Evolutionary conservation across 2,329 filamentous ascomycete species (phyloP), one percentile per base, ranked within the genome.

Genomic region (Zymoseptoria ardabiliae): DNA sequence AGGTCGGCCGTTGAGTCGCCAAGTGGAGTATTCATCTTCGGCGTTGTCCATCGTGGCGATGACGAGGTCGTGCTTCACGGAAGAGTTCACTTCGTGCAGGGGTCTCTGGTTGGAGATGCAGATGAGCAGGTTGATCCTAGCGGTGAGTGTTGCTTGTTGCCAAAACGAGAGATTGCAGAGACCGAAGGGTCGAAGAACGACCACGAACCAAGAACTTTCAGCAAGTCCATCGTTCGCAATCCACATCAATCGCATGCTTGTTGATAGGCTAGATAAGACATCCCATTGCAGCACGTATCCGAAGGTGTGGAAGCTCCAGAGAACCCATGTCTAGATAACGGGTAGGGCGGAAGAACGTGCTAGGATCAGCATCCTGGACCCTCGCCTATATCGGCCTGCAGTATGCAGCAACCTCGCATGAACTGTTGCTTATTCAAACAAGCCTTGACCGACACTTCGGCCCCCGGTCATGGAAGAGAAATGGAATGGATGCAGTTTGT

Each of bases 71-170:
- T 58, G 60, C 62, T 64, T 64, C 58, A 65, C 61, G 53, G 56
- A 52, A 56, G 64, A 65, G 61, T 63, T 63, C 60, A 59, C 53
- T 63, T 59, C 63, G 25, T 8, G 25, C 25, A 28, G 8, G 25
- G 25, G 9, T 28, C 7, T 28, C 9, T 28, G 25, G 9, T 8
- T 28, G 25, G 7, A 28, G 25, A 28, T 28, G 13, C 13, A n/a
- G 5, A 13, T n/a, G 35, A 7, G 1, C 13, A 45, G 35, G 35
- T 45, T 6, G 1, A 45, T 45, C 13, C 11, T 28, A 4, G 35
- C 17, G 35, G 35, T 45, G 35, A 17, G 13, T 45, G 25, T 28
- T 28, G 8, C 25, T 28, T 9, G 25, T 28, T 28, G 7, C 25
- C 25, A 28, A 28, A 28, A 28, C 1, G 25, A 28, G 25, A 28